Evolutionary conservation across 352 stramenopile species (phyloP).

Genomic region (Phytophthora cajani): DNA sequence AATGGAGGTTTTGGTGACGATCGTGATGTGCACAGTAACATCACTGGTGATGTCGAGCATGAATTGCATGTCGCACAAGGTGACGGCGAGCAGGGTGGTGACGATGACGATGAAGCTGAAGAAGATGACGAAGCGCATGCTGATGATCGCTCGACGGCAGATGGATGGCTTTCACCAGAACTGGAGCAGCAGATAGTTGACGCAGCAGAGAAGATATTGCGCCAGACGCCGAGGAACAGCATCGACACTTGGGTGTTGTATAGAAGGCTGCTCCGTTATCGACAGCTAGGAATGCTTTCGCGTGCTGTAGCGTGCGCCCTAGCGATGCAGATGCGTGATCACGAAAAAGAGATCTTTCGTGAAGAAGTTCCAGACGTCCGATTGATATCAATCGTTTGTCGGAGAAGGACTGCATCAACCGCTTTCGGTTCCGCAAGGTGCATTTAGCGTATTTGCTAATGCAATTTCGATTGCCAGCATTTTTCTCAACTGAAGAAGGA

Average conservation of each 20-base stretch:
- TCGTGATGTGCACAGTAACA: not conserved
- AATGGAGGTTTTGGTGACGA: not conserved
- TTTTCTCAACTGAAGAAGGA: slow-evolving; percentile 9
- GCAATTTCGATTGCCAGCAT: too few species aligned
- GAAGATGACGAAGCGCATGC: not conserved
- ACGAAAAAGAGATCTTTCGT: slow-evolving; percentile 6
- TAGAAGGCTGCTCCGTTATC: slow-evolving; percentile 1
- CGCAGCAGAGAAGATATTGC: not conserved
- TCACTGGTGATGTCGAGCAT: not conserved
- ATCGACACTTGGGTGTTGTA: slow-evolving; percentile 6
- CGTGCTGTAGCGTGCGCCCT: slow-evolving; percentile 4
- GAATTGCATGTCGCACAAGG: not conserved
- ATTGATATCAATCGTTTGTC: slow-evolving; percentile 8
- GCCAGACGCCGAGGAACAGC: not conserved
- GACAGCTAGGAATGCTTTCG: not conserved
- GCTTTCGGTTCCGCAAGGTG: slow-evolving; percentile 11
- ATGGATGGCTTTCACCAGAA: not conserved
- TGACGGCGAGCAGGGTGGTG: not conserved
- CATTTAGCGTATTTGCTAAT: slow-evolving; percentile 5
- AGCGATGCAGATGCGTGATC: slow-evolving; percentile 12
- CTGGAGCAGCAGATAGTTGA: not conserved
- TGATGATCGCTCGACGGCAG: not conserved
- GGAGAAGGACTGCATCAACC: slow-evolving; percentile 11
- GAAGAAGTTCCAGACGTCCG: not conserved
- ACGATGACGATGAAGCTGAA: not conserved